Evolutionary conservation across 306 rosid genomes (phyloP).

Genomic region (Ammopiptanthus mongolicus): DNA sequence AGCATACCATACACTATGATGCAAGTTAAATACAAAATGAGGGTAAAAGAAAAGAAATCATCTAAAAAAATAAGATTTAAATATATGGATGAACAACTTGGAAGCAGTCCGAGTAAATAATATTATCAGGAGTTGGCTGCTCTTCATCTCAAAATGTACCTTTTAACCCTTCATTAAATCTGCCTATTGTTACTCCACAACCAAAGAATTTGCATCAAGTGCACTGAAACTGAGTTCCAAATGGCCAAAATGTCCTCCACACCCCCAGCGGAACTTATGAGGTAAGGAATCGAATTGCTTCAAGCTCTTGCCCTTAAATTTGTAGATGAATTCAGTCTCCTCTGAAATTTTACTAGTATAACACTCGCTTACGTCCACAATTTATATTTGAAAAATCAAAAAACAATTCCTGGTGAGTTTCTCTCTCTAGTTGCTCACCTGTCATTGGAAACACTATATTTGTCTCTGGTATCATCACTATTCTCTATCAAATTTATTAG

Average conservation of each 20-base stretch:
- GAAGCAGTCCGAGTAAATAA: background rate
- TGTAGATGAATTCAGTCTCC: background rate
- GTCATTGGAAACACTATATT: background rate
- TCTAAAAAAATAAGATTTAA: background rate
- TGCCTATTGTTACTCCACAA: background rate
- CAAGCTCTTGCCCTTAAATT: background rate
- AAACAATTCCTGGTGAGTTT: constrained; percentile 6
- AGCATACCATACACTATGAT: background rate
- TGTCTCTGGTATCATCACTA: constrained; percentile 6
- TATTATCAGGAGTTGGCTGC: background rate
- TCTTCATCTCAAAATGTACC: background rate
- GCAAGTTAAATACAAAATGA: background rate
- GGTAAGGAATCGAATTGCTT: background rate
- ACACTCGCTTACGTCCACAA: background rate
- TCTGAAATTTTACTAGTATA: background rate
- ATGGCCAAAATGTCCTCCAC: background rate
- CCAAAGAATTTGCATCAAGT: background rate
- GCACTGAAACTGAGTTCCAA: background rate
- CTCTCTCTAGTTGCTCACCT: background rate
- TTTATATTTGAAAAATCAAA: background rate
- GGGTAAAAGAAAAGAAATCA: background rate
- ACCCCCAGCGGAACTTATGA: background rate
- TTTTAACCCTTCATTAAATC: background rate
- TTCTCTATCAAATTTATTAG: background rate
- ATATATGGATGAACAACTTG: background rate